A percentile compares a stretch with the other conserved stretches of the same genome.
Evolutionary conservation across 495 filamentous ascomycete genomes (phyloP).

Genomic region (Hypoxylon rickii): DNA sequence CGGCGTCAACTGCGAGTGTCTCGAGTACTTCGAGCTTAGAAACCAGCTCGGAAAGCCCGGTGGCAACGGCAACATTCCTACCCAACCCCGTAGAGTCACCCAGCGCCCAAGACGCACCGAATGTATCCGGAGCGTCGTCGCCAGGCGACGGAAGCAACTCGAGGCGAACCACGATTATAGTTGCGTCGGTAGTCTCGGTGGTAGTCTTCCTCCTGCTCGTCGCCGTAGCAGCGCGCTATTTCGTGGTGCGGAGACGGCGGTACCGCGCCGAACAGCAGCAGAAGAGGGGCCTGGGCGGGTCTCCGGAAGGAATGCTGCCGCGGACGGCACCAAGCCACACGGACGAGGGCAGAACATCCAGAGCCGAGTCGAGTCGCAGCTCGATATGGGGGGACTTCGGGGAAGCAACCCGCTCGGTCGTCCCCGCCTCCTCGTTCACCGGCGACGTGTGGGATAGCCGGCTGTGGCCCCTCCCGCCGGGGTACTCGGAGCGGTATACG

Average conservation of each 20-base stretch:
- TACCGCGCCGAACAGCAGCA: slow-evolving; percentile 5
- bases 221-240: slow-evolving; percentile 13
- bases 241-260: slow-evolving; percentile 4
- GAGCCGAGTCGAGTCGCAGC: slow-evolving; percentile 7
- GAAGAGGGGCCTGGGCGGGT: slow-evolving; percentile 1
- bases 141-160: neutral
- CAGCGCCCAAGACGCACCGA: neutral
- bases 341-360: slow-evolving; percentile 1
- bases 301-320: neutral
- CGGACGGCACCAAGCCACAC: slow-evolving; percentile 1
- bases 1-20: neutral
- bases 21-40: neutral
- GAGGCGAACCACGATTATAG: slow-evolving; percentile 11
- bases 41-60: neutral
- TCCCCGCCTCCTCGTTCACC: slow-evolving; percentile 3
- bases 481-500: slow-evolving; percentile 26
- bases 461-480: slow-evolving; percentile 29
- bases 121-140: slow-evolving; percentile 1
- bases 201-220: neutral
- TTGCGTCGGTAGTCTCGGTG: slow-evolving; percentile 1
- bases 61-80: neutral
- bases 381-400: slow-evolving; percentile 32
- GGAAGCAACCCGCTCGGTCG: neutral
- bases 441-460: slow-evolving; percentile 24
- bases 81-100: neutral